These are phyloP conservation scores for Calocera viscosa DNA, from an alignment of 768 basidiomycete species.

Conservation along the genomic window DNA sequence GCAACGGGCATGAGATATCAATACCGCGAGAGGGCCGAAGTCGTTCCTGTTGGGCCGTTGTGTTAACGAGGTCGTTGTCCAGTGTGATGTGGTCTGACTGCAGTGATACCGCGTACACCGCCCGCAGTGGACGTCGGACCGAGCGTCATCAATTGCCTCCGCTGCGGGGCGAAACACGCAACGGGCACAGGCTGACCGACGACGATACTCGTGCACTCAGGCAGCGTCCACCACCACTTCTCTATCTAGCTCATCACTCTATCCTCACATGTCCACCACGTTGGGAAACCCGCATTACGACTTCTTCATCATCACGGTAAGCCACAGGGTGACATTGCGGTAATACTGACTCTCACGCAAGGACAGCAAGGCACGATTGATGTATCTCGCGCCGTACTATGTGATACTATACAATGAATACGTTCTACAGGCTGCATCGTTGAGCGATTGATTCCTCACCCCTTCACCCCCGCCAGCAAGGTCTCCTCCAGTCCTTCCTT, in stretches of 20 bases:
- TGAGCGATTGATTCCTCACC: neutral
- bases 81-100: neutral
- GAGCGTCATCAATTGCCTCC: too few relatives aligned
- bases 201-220: neutral
- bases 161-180: neutral
- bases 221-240: conserved; percentile 2
- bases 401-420: neutral
- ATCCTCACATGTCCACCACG: neutral
- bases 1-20: too few relatives aligned
- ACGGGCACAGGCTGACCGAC: neutral
- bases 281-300: conserved; percentile 71
- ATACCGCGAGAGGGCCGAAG: too few relatives aligned
- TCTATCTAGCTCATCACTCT: neutral
- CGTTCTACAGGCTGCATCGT: neutral
- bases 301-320: conserved; percentile 76
- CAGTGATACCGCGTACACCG: neutral
- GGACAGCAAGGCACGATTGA: too few relatives aligned
- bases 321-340: conserved; percentile 15
- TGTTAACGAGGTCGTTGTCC: neutral
- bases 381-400: too few relatives aligned
- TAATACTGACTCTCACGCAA: neutral
- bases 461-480: neutral
- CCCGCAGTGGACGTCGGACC: too few relatives aligned
- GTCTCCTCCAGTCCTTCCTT: neutral
- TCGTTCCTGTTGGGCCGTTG: neutral